phyloP scores from a whole-genome alignment of 768 basidiomycete genomes.

The Pleurotus giganteus region DNA sequence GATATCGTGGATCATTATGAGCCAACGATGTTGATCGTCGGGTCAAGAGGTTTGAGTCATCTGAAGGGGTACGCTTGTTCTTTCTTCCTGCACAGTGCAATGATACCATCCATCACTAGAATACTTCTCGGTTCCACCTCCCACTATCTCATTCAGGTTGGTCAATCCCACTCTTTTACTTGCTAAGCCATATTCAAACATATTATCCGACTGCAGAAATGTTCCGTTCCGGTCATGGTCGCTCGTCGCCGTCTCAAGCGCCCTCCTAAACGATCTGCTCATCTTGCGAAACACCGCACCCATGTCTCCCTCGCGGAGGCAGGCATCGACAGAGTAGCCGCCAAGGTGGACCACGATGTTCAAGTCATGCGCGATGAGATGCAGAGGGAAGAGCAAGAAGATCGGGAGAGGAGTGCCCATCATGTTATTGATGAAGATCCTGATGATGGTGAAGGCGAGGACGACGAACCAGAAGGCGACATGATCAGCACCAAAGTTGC shows the following conservation, averaged over 20 bases:
- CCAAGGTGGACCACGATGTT: constrained; percentile 84
- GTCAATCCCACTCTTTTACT: constrained; percentile 3
- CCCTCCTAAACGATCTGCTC: constrained; percentile 76
- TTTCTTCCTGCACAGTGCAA: no score
- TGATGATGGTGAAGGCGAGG: constrained; percentile 15
- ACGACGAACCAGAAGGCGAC: constrained; percentile 25
- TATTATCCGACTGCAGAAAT: constrained; percentile 52
- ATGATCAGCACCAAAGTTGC: constrained; percentile 34
- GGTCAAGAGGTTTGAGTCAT: constrained; percentile 86
- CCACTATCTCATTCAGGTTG: constrained; percentile 86
- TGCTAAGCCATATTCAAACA: background rate
- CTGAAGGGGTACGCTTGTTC: constrained; percentile 74
- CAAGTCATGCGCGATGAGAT: constrained; percentile 79
- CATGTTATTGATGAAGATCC: constrained; percentile 19
- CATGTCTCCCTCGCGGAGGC: constrained; percentile 87
- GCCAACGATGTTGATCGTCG: constrained; percentile 92
- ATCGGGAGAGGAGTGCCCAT: constrained; percentile 32
- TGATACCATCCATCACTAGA: constrained; percentile 34
- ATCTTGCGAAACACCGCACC: constrained; percentile 76
- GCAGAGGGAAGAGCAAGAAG: constrained; percentile 57
- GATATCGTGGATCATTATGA: constrained; percentile 86
- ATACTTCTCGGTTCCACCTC: constrained; percentile 94
- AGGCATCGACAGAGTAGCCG: constrained; percentile 83
- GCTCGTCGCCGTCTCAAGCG: constrained; percentile 89
- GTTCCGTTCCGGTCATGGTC: constrained; percentile 96